Conservation (phyloP, 2,329 filamentous ascomycete species). For the Botrytis cinerea region DNA sequence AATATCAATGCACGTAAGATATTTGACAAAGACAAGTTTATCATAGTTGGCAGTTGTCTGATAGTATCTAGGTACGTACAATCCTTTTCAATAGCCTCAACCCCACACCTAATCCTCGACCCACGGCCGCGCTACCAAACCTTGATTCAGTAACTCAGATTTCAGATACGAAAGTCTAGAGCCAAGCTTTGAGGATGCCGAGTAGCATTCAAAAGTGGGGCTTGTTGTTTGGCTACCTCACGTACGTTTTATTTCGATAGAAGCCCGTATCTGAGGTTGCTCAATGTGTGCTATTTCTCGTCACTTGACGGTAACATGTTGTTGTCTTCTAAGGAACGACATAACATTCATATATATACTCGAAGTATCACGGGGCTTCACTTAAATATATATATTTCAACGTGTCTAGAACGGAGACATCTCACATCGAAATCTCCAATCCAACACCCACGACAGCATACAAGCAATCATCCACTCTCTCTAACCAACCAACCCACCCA, state of each 20-base stretch:
- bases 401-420: neutral
- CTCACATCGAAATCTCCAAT: neutral
- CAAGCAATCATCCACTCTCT: neutral
- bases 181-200: neutral
- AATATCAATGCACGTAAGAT: neutral
- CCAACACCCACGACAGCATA: neutral
- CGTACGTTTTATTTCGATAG: neutral
- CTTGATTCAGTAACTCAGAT: neutral
- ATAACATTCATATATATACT: neutral
- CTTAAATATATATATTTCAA: neutral
- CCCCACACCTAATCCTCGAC: neutral
- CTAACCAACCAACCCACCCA: neutral
- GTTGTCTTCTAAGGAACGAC: neutral
- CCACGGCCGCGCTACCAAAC: neutral
- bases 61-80: neutral
- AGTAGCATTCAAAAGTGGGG: neutral
- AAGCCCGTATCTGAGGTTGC: neutral
- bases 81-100: neutral
- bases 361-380: neutral
- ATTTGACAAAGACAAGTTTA: neutral
- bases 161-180: neutral
- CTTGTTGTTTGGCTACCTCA: neutral
- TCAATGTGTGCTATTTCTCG: neutral
- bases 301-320: neutral
- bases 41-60: neutral